Base-by-base conservation (phyloP, 768 basidiomycete species). In the Mycena metata region DNA sequence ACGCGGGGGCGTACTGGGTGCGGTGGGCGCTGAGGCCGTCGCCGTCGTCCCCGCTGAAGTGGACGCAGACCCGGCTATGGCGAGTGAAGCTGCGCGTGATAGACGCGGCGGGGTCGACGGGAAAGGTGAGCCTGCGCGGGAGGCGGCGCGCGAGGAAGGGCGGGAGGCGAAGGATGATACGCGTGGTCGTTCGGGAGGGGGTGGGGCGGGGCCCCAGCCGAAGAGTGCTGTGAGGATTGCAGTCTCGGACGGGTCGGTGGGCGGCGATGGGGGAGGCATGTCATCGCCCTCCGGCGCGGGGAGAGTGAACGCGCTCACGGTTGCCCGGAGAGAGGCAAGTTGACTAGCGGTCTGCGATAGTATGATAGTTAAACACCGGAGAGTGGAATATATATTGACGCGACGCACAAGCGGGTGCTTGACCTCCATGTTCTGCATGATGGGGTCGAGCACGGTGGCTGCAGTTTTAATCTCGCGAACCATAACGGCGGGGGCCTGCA, bases 331-430 rank as follows among this genome's bases (percentile, higher is more conserved):
- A 9, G 86, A 83, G 42, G 82, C 82, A 2, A 91, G 77, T 73
- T 94, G 91, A 0, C 79, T 83, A 23, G 84, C 72, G 1, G 87
- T 88, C 92, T 95, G 69, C 5, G 50, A 54, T 49, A 50, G 39
- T 60, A 49, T 5, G 42, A 13, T 65, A 3, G 11, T 54, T n/a
- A 36, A n/a, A 43, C 23, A 42, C 7, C 39, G n/a, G 26, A 58
- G 51, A 39, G 41, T 49, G 39, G 55, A 24, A 11, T 19, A 63
- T 63, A 26, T 66, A 26, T 47, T 36, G 49, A 41, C 16, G 45
- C 0, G 15, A 78, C 87, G 46, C 76, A 95, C 94, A 60, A 95
- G 80, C 42, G 94, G 93, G 72, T 95, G 93, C 73, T 88, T 90
- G 58, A 92, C 83, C 49, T 83, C 77, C 16, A 94, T 80, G 55